These are phyloP conservation scores for Cytospora leucostoma DNA, from an alignment of 2,329 filamentous ascomycete species.

Conservation along the genomic window DNA sequence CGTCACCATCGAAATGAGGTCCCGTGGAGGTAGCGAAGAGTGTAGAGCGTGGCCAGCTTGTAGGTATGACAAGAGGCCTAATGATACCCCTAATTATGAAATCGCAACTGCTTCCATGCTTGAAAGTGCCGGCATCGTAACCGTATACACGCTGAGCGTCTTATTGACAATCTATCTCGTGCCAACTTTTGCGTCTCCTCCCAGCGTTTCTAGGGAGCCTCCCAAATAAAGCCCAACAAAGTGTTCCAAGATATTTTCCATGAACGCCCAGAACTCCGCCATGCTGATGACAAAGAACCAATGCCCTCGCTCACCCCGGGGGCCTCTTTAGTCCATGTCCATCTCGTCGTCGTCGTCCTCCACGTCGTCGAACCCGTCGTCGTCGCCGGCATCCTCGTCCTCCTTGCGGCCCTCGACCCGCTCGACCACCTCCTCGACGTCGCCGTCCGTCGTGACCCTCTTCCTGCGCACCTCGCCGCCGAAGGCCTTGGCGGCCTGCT, in stretches of 20 bases:
- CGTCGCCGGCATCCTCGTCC: slow-evolving; percentile 36
- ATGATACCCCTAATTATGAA: neutral
- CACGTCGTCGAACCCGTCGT: slow-evolving; percentile 33
- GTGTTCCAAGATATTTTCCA: slow-evolving; percentile 35
- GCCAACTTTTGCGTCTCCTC: slow-evolving; percentile 7
- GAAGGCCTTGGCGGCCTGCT: slow-evolving; percentile 40
- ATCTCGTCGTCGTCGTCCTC: slow-evolving; percentile 42
- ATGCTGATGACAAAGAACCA: slow-evolving; percentile 13
- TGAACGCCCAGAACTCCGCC: slow-evolving; percentile 30
- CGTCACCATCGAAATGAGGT: neutral
- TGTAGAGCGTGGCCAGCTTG: neutral
- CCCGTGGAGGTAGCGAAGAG: neutral
- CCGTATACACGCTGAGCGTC: neutral
- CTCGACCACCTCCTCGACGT: slow-evolving; percentile 36
- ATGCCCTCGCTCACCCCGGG: neutral
- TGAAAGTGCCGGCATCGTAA: neutral
- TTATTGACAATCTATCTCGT: slow-evolving; percentile 1
- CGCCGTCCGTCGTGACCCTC: slow-evolving; percentile 42
- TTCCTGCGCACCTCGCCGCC: slow-evolving; percentile 44
- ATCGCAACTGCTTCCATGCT: neutral
- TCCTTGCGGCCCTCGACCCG: slow-evolving; percentile 27
- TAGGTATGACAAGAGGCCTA: neutral
- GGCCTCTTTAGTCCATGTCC: slow-evolving; percentile 45
- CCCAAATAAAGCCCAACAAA: slow-evolving; percentile 17
- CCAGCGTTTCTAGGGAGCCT: slow-evolving; percentile 16